phyloP scores from a whole-genome alignment of 1,139 yeast genomes.

The Debaryomyces subglobosus region DNA sequence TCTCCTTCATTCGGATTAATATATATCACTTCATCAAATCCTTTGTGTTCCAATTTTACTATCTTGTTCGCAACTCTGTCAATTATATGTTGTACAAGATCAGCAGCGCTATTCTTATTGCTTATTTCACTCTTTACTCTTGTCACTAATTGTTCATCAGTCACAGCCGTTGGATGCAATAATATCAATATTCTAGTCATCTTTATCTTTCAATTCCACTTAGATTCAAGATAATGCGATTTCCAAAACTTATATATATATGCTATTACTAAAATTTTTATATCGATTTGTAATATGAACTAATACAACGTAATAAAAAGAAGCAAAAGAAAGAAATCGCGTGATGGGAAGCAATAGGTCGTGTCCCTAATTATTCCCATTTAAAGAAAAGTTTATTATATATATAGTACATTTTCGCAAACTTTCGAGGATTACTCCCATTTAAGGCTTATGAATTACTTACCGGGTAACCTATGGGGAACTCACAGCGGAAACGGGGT shows the following conservation, averaged over 20 bases:
- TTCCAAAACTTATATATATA: neutral
- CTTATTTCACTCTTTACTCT: constrained; percentile 30
- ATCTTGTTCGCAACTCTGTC: constrained; percentile 67
- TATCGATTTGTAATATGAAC: neutral
- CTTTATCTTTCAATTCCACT: neutral
- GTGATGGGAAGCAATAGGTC: neutral
- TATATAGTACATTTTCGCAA: neutral
- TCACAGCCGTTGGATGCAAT: constrained; percentile 74
- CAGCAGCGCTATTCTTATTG: constrained; percentile 21
- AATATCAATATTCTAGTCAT: constrained; percentile 48
- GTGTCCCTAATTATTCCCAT: neutral
- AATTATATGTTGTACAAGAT: constrained; percentile 63
- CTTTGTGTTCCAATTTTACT: constrained; percentile 46
- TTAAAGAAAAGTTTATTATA: neutral
- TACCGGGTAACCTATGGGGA: neutral
- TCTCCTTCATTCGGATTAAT: constrained; percentile 58
- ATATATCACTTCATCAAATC: constrained; percentile 56
- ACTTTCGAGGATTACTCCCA: neutral
- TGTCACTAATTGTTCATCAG: constrained; percentile 55
- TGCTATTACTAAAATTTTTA: neutral
- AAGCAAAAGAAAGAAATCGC: neutral
- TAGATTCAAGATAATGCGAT: neutral
- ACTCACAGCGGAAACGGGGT: neutral
- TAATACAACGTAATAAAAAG: neutral
- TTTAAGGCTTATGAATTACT: neutral